These are phyloP conservation scores for Saturnispora besseyi DNA, from an alignment of 805 yeast genomes.

Conservation along the genomic window DNA sequence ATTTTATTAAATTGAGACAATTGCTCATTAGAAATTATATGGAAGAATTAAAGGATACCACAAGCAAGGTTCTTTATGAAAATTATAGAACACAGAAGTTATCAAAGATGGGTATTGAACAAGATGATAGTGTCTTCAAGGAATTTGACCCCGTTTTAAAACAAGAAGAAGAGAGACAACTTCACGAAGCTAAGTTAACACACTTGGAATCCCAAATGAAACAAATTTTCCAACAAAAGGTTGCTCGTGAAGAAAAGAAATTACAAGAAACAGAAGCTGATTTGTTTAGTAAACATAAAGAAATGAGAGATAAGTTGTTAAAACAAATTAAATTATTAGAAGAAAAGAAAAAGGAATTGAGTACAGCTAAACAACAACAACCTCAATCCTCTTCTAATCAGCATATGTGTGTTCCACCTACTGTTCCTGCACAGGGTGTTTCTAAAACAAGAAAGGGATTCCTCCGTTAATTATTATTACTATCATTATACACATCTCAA, in stretches of 20 bases:
- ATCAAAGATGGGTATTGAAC: slow-evolving; percentile 74
- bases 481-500: background rate
- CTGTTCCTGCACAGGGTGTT: slow-evolving; percentile 26
- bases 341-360: slow-evolving; percentile 79
- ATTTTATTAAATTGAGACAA: slow-evolving; percentile 82
- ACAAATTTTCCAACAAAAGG: slow-evolving; percentile 92
- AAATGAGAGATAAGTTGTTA: slow-evolving; percentile 89
- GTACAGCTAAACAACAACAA: slow-evolving; percentile 46
- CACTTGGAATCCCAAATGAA: slow-evolving; percentile 97
- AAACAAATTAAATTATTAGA: slow-evolving; percentile 85
- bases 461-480: slow-evolving; percentile 37
- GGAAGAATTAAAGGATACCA: slow-evolving; percentile 88
- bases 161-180: slow-evolving; percentile 87
- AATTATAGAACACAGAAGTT: slow-evolving; percentile 82
- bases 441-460: slow-evolving; percentile 73
- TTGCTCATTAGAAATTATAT: slow-evolving; percentile 80
- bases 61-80: slow-evolving; percentile 72
- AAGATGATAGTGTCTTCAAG: slow-evolving; percentile 86
- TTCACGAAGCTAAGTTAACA: slow-evolving; percentile 88
- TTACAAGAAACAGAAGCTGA: slow-evolving; percentile 95
- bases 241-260: slow-evolving; percentile 92
- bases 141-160: slow-evolving; percentile 89
- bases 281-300: slow-evolving; percentile 88
- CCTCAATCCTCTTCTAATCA: slow-evolving; percentile 24
- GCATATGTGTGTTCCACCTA: slow-evolving; percentile 16